Conservation (phyloP, 1,139 yeast genomes). For the Geotrichum cucujoidarum region DNA sequence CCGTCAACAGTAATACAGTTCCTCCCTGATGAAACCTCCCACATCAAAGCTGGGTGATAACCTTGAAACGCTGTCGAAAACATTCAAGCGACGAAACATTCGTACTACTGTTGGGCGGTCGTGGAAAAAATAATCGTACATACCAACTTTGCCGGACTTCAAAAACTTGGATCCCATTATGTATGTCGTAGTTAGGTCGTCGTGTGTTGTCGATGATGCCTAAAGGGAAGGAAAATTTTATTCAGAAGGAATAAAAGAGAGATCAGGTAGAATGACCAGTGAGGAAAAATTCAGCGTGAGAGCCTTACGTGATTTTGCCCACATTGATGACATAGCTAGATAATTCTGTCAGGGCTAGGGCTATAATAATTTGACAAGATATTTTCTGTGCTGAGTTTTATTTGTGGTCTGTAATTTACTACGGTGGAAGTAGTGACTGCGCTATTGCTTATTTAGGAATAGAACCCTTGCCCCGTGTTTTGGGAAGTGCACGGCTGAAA, state of each 20-base stretch:
- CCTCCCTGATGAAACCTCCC: too few relatives aligned
- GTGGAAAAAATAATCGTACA: conserved; percentile 39
- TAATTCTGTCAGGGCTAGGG: too few relatives aligned
- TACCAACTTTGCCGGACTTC: conserved; percentile 99
- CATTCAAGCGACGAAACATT: not conserved
- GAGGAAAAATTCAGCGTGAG: conserved; percentile 11
- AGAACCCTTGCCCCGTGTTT: too few relatives aligned
- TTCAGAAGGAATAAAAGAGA: conserved; percentile 14
- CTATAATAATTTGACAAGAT: too few relatives aligned
- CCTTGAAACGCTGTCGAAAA: not conserved
- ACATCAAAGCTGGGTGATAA: conserved; percentile 23
- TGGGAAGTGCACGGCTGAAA: too few relatives aligned
- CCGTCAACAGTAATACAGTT: too few relatives aligned
- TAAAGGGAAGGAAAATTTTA: conserved; percentile 20
- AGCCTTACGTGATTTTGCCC: conserved; percentile 1
- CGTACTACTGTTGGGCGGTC: too few relatives aligned
- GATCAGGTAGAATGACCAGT: conserved; percentile 4
- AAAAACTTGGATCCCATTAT: conserved; percentile 70
- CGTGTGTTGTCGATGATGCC: conserved; percentile 21
- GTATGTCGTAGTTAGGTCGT: conserved; percentile 23
- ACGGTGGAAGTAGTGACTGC: too few relatives aligned
- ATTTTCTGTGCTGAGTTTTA: too few relatives aligned
- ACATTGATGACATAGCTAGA: too few relatives aligned
- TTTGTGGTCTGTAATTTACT: too few relatives aligned
- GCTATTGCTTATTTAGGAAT: too few relatives aligned